Conservation (phyloP, 345 rosid species). For the Brassica nigra region DNA sequence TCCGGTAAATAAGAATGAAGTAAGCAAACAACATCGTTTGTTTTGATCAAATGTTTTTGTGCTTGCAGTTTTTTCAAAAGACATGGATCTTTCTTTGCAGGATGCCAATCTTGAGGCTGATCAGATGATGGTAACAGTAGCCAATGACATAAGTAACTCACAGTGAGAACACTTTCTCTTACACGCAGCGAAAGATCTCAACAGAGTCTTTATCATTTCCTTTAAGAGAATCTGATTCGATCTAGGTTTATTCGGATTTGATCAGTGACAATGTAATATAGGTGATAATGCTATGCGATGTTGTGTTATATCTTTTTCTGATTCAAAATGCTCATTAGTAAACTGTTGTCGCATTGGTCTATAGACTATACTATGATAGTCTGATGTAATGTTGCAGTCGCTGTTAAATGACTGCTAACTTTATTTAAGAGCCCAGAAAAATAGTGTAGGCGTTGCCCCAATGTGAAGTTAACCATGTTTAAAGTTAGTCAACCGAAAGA, state of each 20-base stretch:
- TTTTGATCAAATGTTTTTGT: not conserved
- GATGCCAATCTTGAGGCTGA: slow-evolving; percentile 47
- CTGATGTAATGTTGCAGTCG: slow-evolving; percentile 1
- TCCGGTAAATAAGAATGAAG: slow-evolving; percentile 45
- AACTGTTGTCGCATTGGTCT: slow-evolving; percentile 23
- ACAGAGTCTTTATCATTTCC: slow-evolving; percentile 16
- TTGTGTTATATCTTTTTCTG: not conserved
- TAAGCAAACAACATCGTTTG: slow-evolving; percentile 25
- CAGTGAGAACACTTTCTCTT: slow-evolving; percentile 32
- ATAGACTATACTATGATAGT: not conserved
- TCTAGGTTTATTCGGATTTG: slow-evolving; percentile 26
- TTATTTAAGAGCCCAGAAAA: slow-evolving; percentile 5
- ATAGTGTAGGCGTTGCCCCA: not conserved
- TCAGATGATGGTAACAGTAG: slow-evolving; percentile 35
- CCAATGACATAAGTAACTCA: slow-evolving; percentile 38
- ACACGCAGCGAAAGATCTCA: slow-evolving; percentile 22
- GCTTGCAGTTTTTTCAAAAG: not conserved
- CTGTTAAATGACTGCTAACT: slow-evolving; percentile 16
- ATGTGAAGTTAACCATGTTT: not conserved
- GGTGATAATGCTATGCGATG: slow-evolving; percentile 7
- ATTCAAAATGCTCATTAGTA: slow-evolving; percentile 14
- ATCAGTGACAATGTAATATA: slow-evolving; percentile 15
- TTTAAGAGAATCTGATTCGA: slow-evolving; percentile 17
- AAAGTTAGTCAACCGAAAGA: no score
- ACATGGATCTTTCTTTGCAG: slow-evolving; percentile 34